A percentile compares a stretch with the other conserved stretches of the same genome.
These are phyloP conservation scores for Zygotorulaspora sp. DNA, from an alignment of 805 yeast species.

Conservation along the genomic window DNA sequence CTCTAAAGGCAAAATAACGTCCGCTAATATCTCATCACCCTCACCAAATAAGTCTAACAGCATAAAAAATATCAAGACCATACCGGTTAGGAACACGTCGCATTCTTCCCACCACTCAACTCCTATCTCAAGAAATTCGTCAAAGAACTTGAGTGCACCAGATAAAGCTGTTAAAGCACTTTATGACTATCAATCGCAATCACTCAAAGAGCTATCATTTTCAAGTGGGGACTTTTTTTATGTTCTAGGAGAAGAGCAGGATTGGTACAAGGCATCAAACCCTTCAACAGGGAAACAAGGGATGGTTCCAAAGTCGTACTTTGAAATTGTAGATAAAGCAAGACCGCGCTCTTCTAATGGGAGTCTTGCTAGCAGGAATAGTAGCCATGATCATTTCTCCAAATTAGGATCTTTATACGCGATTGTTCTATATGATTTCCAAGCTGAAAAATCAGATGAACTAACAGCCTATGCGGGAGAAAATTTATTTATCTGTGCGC, in stretches of 20 bases:
- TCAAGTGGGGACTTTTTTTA: slow-evolving; percentile 83
- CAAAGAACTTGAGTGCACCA: slow-evolving; percentile 40
- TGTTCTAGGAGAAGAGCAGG: slow-evolving; percentile 59
- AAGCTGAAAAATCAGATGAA: slow-evolving; percentile 76
- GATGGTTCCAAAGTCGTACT: slow-evolving; percentile 79
- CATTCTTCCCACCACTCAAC: slow-evolving; percentile 20
- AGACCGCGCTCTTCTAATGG: slow-evolving; percentile 36
- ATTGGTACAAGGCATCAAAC: slow-evolving; percentile 86
- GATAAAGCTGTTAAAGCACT: slow-evolving; percentile 80
- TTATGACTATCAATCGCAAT: slow-evolving; percentile 70
- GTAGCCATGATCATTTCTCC: slow-evolving; percentile 13
- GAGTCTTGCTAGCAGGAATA: slow-evolving; percentile 14
- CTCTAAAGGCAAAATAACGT: slow-evolving; percentile 31
- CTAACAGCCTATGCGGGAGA: slow-evolving; percentile 82
- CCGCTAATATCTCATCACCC: slow-evolving; percentile 37
- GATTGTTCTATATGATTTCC: slow-evolving; percentile 77
- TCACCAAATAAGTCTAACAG: slow-evolving; percentile 18
- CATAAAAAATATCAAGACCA: slow-evolving; percentile 25
- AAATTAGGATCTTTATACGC: slow-evolving; percentile 62
- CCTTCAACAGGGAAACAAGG: slow-evolving; percentile 77
- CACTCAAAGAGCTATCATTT: slow-evolving; percentile 76
- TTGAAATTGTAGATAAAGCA: slow-evolving; percentile 69
- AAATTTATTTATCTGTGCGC: slow-evolving; percentile 88
- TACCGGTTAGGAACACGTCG: slow-evolving; percentile 19
- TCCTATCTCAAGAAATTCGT: slow-evolving; percentile 11